Base-by-base conservation (phyloP, 2,329 filamentous ascomycete species). In the Epichloe uncinata region DNA sequence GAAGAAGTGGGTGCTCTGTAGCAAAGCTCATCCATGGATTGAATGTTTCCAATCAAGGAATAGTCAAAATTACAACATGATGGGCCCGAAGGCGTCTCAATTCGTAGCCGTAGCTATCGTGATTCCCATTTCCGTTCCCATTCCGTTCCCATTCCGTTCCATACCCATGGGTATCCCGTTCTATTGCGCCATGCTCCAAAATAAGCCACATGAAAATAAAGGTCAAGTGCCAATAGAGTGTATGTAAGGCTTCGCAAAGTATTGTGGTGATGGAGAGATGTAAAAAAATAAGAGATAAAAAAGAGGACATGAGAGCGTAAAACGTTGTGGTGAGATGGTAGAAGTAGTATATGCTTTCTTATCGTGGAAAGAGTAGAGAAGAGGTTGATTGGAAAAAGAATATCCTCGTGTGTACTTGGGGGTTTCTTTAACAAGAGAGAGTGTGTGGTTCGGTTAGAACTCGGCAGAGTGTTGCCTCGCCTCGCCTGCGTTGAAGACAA, bases 401-500 rank as follows among this genome's bases (percentile, higher is more conserved):
- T 30, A 30, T 30, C 8, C 8, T 30, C 3, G 1, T 30, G 26
- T 30, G 26, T 30, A 30, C 26, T 30, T 9, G 22, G 22, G 1
- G 22, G 22, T 26, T 22, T 22, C 6, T 22, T 22, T 7, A 26
- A 8, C 26, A 26, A 26, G 26, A 30, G 8, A 26, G 22, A 26
- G 7, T 8, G 22, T 30, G 26, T 9, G 26, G 3, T 30, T 30
- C 26, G 16, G 1, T 45, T 37, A 22, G 34, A 40, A 42, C n/a
- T 41, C 33, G 33, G n/a, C 38, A 16, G 37, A 34, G 26, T 45
- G 38, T 16, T 30, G 38, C 3, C 45, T 37, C 15, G 47, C 50
- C 45, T 67, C 66, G 30, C 67, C 60, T 35, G 60, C 54, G 50
- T 66, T 58, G 50, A 71, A 70, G 59, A 70, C 60, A 41, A 71